These are phyloP conservation scores for Emmonsiellopsis sp. DNA, from an alignment of 2,329 filamentous ascomycete genomes.

Conservation along the genomic window DNA sequence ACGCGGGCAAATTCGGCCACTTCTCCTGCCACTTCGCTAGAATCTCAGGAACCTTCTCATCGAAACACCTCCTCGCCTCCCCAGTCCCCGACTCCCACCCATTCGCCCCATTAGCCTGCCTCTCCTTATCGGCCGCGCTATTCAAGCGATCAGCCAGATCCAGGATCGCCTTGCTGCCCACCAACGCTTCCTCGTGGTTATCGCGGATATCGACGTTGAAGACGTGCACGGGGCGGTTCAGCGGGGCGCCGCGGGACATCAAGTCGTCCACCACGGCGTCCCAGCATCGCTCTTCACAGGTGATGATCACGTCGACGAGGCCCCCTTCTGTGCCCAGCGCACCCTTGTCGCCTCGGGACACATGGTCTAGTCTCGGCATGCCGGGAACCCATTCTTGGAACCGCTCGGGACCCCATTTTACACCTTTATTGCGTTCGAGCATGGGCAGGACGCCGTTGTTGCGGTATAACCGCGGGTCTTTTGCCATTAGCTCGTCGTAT, in stretches of 20 bases:
- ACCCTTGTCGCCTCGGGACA: slow-evolving; percentile 60
- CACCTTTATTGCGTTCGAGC: slow-evolving; percentile 79
- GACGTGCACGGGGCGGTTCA: slow-evolving; percentile 91
- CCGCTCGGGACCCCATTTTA: slow-evolving; percentile 92
- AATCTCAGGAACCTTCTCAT: slow-evolving; percentile 87
- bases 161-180: slow-evolving; percentile 83
- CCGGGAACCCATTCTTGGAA: slow-evolving; percentile 98
- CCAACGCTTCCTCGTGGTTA: slow-evolving; percentile 90
- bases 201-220: slow-evolving; percentile 99
- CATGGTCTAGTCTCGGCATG: slow-evolving; percentile 67
- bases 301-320: slow-evolving; percentile 88
- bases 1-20: slow-evolving; percentile 81
- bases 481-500: slow-evolving; percentile 78
- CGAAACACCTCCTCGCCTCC: slow-evolving; percentile 65
- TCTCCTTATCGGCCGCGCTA: slow-evolving; percentile 66
- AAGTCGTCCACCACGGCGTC: slow-evolving; percentile 94
- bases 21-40: slow-evolving; percentile 87
- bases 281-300: slow-evolving; percentile 96
- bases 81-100: slow-evolving; percentile 62
- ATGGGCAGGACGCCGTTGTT: slow-evolving; percentile 93
- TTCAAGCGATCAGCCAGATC: slow-evolving; percentile 84
- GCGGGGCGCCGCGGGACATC: slow-evolving; percentile 68
- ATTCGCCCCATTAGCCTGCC: slow-evolving; percentile 52
- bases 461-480: slow-evolving; percentile 79
- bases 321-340: slow-evolving; percentile 75